Evolutionary conservation across 306 rosid species (phyloP), one percentile per base, ranked within the genome.

Genomic region (Medicago arabica): DNA sequence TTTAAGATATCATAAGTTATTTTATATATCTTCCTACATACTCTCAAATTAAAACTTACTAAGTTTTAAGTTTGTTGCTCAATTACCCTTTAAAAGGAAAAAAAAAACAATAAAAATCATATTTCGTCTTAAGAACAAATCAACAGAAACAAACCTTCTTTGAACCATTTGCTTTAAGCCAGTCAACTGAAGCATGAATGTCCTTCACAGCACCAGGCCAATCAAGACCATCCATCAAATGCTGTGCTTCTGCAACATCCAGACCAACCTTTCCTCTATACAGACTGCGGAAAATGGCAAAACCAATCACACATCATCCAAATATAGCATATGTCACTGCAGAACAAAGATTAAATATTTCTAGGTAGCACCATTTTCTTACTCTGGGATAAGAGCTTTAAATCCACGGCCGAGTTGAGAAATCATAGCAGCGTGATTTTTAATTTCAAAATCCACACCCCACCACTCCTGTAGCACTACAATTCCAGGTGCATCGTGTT

Each of bases 181-280:
- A 95, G 67, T 92, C 83, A 66, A 89, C 88, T 38, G 98, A 92
- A 78, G 98, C 97, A 28, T 19, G 74, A 41, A 92, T 87, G 73
- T 95, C 97, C 89, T 92, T 90, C 0, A 92, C 92, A 58, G 98
- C 98, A 71, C 93, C 98, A 83, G 86, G 97, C 98, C 98, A 95
- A 80, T 95, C 97, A 69, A 95, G 95, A 54, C 86, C 96, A 0
- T 90, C 96, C 85, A 95, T 75, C 87, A 92, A 80, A 81, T 95
- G 98, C 34, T 92, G 98, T 3, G 97, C 98, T 83, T 95, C 98
- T 21, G 97, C 97, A 59, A 72, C 93, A 83, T 95, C 97, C 69
- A 95, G 81, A 68, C 97, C 97, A 15, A 95, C 97, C 86, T 90
- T 93, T 67, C 98, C 98, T 55, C 97, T 85, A 51, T 90, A 90